Base-by-base conservation (phyloP, 2,329 filamentous ascomycete species). In the Hirsutella minnesotensis region DNA sequence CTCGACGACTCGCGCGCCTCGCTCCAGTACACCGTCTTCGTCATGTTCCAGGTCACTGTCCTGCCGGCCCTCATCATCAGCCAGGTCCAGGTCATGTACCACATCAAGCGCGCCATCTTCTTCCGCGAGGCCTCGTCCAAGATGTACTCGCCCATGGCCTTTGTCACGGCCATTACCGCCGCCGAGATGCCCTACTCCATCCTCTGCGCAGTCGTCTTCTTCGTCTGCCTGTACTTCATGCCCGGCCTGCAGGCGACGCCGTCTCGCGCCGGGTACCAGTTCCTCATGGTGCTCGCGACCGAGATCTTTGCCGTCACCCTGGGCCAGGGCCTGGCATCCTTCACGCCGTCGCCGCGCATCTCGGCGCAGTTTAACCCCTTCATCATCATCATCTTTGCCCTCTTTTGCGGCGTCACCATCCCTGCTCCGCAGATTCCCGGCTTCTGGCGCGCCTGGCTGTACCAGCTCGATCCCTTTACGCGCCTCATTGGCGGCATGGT, bases 371-470 rank as follows among this genome's bases (percentile, higher is more conserved):
- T 86, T 50, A 88, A 94, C 53, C 87, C 88, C 1, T 85, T 89
- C 57, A 67, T 92, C 58, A 81, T 88, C 61, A 85, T 92, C 58
- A 79, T 82, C 45, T 90, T 94, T 56, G 75, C 83, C 1, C 73
- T 94, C 20, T 94, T 94, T 76, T 94, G 86, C 55, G 87, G 87
- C 61, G 87, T 94, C 47, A 83, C 85, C 0, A 85, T 94, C 40
- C 83, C 87, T 0, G 76, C 80, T 35, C 75, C 81, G 0, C 79
- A 85, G 60, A 94, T 94, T 64, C 82, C 85, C 2, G 67, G 64
- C 2, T 88, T 88, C 65, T 92, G 84, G 83, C 74, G 81, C 29
- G 70, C 74, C 1, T 92, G 85, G 86, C 69, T 92, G 8, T 89
- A 89, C 66, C 70, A 90, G 60, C 77, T 94, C 15, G 80, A 88